These are phyloP conservation scores for Bryum argenteum DNA, from an alignment of 225 moss, liverwort and hornwort genomes.

Conservation along the genomic window DNA sequence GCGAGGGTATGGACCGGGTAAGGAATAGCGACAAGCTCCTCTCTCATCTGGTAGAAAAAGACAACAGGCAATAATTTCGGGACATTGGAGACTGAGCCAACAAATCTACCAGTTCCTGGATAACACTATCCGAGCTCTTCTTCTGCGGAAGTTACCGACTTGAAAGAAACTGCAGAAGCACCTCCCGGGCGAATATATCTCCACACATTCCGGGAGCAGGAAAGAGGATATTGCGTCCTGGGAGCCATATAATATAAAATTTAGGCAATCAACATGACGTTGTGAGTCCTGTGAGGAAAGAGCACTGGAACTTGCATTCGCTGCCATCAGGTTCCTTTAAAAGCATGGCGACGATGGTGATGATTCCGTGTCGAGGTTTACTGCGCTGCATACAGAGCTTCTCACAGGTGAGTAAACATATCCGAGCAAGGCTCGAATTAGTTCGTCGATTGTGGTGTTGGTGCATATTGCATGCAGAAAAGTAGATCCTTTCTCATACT, in stretches of 20 bases:
- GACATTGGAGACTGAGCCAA: no score
- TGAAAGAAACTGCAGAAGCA: background rate
- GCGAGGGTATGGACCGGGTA: background rate
- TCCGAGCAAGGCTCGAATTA: background rate
- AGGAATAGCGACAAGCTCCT: background rate
- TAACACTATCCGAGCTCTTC: background rate
- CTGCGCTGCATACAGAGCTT: background rate
- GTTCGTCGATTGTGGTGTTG: background rate
- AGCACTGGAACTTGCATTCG: slow-evolving; percentile 23
- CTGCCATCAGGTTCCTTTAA: background rate
- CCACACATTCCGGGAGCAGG: no score
- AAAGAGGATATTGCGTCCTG: no score
- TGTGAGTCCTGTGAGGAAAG: slow-evolving; percentile 1
- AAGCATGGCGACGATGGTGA: background rate
- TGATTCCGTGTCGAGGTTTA: background rate
- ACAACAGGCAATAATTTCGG: no score
- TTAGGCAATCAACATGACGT: background rate
- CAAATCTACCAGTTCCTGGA: background rate
- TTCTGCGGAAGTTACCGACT: background rate
- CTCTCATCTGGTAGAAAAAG: no score
- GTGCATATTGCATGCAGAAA: background rate
- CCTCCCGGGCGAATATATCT: background rate
- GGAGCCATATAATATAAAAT: no score
- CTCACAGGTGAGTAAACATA: slow-evolving; percentile 18
- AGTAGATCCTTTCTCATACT: background rate